Conservation (phyloP, 192 early-diverging fungal species). For the Phlyctochytrium planicorne region DNA sequence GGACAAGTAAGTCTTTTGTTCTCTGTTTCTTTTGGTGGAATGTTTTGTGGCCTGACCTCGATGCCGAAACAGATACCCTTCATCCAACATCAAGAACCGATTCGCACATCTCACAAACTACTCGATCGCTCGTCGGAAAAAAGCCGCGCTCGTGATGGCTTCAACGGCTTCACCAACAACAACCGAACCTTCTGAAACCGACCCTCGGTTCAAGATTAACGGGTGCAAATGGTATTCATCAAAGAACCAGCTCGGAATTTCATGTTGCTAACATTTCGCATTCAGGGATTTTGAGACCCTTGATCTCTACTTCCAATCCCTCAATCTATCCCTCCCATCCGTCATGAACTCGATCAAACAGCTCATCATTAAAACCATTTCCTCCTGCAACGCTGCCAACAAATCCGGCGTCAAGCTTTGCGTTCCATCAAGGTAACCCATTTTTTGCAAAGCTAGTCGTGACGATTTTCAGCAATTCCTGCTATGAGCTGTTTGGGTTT, state of each 20-base stretch:
- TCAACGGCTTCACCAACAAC: neutral
- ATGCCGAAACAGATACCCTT: too few relatives aligned
- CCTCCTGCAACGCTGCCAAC: slow-evolving; percentile 33
- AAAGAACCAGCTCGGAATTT: too few relatives aligned
- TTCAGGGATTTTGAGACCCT: slow-evolving; percentile 31
- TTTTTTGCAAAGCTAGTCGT: too few relatives aligned
- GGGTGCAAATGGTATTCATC: too few relatives aligned
- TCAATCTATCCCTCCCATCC: slow-evolving; percentile 28
- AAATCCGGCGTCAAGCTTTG: slow-evolving; percentile 37
- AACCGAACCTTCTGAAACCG: too few relatives aligned
- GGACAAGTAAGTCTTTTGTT: slow-evolving; percentile 29
- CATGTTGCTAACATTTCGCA: neutral
- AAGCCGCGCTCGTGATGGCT: neutral
- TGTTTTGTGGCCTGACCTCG: too few relatives aligned
- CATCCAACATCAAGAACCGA: slow-evolving; percentile 33
- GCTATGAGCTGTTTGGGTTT: slow-evolving; percentile 62
- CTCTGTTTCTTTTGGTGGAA: too few relatives aligned
- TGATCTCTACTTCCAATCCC: slow-evolving; percentile 33
- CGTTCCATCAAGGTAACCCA: slow-evolving; percentile 26
- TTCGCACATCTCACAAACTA: slow-evolving; percentile 53
- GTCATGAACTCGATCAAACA: slow-evolving; percentile 35
- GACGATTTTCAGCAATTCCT: slow-evolving; percentile 53
- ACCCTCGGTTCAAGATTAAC: too few relatives aligned
- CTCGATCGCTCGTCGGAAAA: slow-evolving; percentile 39
- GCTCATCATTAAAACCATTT: slow-evolving; percentile 43